Evolutionary conservation across 495 filamentous ascomycete species (phyloP).

Genomic region (Neurospora sp.): DNA sequence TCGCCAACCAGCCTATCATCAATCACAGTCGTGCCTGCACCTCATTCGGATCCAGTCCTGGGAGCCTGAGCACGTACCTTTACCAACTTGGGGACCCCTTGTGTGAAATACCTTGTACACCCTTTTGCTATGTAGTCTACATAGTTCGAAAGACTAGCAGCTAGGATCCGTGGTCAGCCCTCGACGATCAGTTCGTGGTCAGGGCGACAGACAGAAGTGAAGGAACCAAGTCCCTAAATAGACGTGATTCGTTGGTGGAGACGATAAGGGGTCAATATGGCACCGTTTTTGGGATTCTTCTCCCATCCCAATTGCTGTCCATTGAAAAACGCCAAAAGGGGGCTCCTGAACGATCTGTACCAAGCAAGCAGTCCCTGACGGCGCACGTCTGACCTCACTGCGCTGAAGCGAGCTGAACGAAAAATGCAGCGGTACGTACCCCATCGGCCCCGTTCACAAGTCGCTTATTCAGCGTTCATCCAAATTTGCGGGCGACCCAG

Average conservation of each 20-base stretch:
- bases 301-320: background rate
- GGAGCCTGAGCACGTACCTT: background rate
- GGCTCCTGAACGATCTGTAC: background rate
- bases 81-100: background rate
- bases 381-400: conserved; percentile 15
- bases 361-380: conserved; percentile 1
- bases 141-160: background rate
- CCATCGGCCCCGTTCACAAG: background rate
- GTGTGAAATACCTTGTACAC: background rate
- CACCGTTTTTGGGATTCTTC: background rate
- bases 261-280: background rate
- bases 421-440: conserved; percentile 1
- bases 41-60: background rate
- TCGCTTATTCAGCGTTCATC: conserved; percentile 6
- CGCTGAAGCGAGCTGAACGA: conserved; percentile 15
- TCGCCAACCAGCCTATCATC: background rate
- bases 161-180: background rate
- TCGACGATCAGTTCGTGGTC: background rate
- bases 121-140: background rate
- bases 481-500: conserved; percentile 6
- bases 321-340: background rate
- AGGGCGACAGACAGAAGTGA: background rate
- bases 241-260: background rate
- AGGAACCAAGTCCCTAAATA: background rate
- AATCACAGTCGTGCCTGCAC: background rate